Evolutionary conservation across 495 filamentous ascomycete species (phyloP).

Genomic region (Beverwykella pulmonaria): DNA sequence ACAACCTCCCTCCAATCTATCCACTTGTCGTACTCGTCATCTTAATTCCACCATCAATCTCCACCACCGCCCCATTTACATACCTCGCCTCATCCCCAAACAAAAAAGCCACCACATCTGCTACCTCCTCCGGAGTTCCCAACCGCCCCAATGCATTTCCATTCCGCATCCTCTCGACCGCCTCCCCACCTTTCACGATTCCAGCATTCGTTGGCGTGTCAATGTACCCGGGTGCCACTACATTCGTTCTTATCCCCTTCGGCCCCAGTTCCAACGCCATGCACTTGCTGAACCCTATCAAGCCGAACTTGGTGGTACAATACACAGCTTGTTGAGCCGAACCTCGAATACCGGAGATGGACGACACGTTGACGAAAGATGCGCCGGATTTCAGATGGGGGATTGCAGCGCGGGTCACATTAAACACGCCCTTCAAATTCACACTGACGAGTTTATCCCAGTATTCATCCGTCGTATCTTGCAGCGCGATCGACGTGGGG

Average conservation of each 20-base stretch:
- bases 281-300: constrained; percentile 59
- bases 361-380: constrained; percentile 52
- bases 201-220: constrained; percentile 50
- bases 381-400: constrained; percentile 36
- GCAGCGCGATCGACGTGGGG: constrained; percentile 44
- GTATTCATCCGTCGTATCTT: constrained; percentile 43
- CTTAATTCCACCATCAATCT: constrained; percentile 51
- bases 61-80: constrained; percentile 59
- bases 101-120: constrained; percentile 48
- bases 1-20: neutral
- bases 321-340: constrained; percentile 50
- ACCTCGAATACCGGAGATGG: constrained; percentile 49
- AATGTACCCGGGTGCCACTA: constrained; percentile 57
- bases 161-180: constrained; percentile 37
- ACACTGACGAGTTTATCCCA: constrained; percentile 48
- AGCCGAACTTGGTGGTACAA: constrained; percentile 57
- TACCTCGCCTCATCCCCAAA: constrained; percentile 40
- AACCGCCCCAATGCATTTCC: constrained; percentile 54
- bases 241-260: constrained; percentile 57
- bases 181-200: constrained; percentile 48
- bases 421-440: constrained; percentile 44
- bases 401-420: constrained; percentile 41
- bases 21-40: constrained; percentile 25
- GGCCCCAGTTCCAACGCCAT: constrained; percentile 59
- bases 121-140: constrained; percentile 57